These are phyloP conservation scores for Aphanoascus verrucosus DNA, from an alignment of 2,329 filamentous ascomycete genomes.

Conservation along the genomic window DNA sequence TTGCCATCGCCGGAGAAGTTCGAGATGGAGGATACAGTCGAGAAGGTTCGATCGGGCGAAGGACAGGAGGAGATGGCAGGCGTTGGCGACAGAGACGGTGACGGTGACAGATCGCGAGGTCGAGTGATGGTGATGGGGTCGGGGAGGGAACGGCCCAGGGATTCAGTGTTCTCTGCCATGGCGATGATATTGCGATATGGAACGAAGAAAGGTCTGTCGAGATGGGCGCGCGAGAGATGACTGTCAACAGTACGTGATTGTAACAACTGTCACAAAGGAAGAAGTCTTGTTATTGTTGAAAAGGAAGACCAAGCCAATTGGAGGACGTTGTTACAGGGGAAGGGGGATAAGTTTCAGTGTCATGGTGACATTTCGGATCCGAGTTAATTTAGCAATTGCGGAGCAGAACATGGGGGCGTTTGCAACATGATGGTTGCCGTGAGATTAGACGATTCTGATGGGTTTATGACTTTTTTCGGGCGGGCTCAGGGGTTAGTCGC, in stretches of 20 bases:
- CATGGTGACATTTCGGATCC: conserved; percentile 8
- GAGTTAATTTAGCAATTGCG: conserved; percentile 5
- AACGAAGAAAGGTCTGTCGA: background rate
- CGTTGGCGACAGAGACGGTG: conserved; percentile 33
- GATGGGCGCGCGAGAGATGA: background rate
- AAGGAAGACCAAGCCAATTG: conserved; percentile 1
- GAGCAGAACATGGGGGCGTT: background rate
- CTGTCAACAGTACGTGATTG: background rate
- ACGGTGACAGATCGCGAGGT: conserved; percentile 30
- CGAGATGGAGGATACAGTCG: conserved; percentile 37
- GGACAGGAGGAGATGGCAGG: conserved; percentile 37
- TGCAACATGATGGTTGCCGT: background rate
- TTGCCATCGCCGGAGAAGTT: conserved; percentile 36
- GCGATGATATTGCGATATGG: background rate
- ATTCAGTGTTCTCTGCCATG: conserved; percentile 6
- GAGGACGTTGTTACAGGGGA: conserved; percentile 3
- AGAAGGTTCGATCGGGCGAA: conserved; percentile 37
- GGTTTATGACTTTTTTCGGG: too few relatives aligned
- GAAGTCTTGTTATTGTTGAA: background rate
- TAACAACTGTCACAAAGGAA: background rate
- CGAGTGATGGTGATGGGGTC: conserved; percentile 14
- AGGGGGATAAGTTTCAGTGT: conserved; percentile 8
- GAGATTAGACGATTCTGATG: background rate
- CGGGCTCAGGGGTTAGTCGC: conserved; percentile 1
- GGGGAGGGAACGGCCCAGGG: background rate